Conservation (phyloP, 2,329 filamentous ascomycete genomes). For the Cladosporium sp. region DNA sequence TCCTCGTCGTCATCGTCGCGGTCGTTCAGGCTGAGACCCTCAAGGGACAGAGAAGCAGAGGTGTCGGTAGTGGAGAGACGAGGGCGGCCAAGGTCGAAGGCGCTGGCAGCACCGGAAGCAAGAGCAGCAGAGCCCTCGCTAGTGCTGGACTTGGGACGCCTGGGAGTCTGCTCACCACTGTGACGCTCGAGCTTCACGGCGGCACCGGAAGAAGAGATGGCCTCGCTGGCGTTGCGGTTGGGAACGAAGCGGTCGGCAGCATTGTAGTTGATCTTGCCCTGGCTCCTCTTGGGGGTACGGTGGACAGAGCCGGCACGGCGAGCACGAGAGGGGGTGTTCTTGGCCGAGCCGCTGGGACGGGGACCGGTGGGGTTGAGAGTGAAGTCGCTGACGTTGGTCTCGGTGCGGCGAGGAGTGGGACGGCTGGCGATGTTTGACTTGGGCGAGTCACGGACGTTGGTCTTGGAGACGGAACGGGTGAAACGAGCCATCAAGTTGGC, state of each 20-base stretch:
- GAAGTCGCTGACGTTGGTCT: conserved; percentile 90
- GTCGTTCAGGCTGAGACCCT: conserved; percentile 69
- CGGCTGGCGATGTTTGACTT: conserved; percentile 90
- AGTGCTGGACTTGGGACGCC: conserved; percentile 61
- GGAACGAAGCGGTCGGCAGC: conserved; percentile 89
- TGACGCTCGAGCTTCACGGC: conserved; percentile 72
- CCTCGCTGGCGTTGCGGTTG: conserved; percentile 85
- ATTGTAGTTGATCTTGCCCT: conserved; percentile 59
- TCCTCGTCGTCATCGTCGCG: conserved; percentile 63
- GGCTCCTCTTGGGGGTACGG: conserved; percentile 45
- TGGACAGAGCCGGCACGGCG: conserved; percentile 35
- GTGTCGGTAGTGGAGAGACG: conserved; percentile 60
- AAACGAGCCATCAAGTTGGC: conserved; percentile 77
- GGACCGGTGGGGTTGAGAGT: conserved; percentile 77
- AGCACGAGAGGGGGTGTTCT: conserved; percentile 41
- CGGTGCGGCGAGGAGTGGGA: conserved; percentile 76
- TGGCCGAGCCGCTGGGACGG: conserved; percentile 31
- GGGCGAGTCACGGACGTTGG: conserved; percentile 74
- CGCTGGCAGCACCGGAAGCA: conserved; percentile 62
- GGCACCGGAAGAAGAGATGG: conserved; percentile 62
- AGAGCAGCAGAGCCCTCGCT: conserved; percentile 71
- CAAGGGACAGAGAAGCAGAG: conserved; percentile 62
- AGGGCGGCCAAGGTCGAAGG: conserved; percentile 58
- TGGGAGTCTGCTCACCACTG: conserved; percentile 57
- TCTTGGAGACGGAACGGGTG: conserved; percentile 62